These are phyloP conservation scores for Globisporangium yorkense DNA, from an alignment of 352 stramenopile genomes.

Conservation along the genomic window DNA sequence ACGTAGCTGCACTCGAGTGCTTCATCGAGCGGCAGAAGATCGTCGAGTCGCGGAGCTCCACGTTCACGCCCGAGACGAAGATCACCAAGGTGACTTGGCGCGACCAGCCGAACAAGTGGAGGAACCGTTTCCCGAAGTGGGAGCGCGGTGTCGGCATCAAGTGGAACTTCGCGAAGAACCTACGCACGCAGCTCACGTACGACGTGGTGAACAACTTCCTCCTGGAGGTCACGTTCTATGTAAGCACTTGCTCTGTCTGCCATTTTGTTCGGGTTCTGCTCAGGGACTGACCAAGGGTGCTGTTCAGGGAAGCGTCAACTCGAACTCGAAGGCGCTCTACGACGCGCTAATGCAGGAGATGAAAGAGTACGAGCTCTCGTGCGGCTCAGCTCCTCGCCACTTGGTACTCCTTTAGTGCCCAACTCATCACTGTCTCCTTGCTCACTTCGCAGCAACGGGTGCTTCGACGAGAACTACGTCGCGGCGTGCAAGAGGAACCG, in stretches of 20 bases:
- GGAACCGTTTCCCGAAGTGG: conserved; percentile 2
- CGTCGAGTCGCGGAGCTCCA: conserved; percentile 80
- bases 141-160: conserved; percentile 11
- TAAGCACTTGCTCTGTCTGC: conserved; percentile 8
- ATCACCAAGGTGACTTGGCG: conserved; percentile 89
- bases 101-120: conserved; percentile 68
- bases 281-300: not conserved
- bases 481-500: conserved; percentile 35
- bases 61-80: conserved; percentile 68
- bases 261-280: not conserved
- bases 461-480: conserved; percentile 46
- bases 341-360: conserved; percentile 38
- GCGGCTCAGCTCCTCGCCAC: not conserved
- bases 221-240: conserved; percentile 52
- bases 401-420: not conserved
- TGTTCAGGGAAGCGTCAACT: conserved; percentile 27
- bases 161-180: conserved; percentile 34
- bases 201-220: conserved; percentile 48
- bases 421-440: not conserved
- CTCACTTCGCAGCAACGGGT: conserved; percentile 25
- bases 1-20: conserved; percentile 46
- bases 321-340: conserved; percentile 26
- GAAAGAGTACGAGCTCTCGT: conserved; percentile 22
- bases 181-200: conserved; percentile 58
- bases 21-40: conserved; percentile 29